Evolutionary conservation across 257 asterid genomes (phyloP), one percentile per base, ranked within the genome.

Genomic region (Prunella vulgaris): DNA sequence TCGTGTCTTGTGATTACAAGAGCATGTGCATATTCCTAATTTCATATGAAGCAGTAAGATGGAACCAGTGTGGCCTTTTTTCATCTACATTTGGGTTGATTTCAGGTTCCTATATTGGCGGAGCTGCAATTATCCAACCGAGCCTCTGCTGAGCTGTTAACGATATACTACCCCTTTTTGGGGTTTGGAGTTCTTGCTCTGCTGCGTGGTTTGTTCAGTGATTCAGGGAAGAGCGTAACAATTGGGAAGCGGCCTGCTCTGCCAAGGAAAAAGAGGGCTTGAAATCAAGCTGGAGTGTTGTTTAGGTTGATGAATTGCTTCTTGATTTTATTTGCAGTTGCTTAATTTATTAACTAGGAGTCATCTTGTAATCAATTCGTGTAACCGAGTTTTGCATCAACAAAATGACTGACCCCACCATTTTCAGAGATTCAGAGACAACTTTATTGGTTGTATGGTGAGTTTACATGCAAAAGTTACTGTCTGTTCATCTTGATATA

Each of bases 21-120:
- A 49, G 12, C 0, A 15, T 49, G 24, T 49, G 57, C 57, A 17
- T 49, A 17, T 20, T 14, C 52, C 0, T 13, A 14, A 44, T 42
- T 42, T 42, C 51, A 14, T 13, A 13, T 13, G 51, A 2, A 42
- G 51, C 51, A 13, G 51, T 44, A 44, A 13, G 52, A 44, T 44
- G 52, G 20, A 44, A n/a, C 10, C 18, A 44, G 1, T 14, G 7
- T 14, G 8, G 53, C 53, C 53, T n/a, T n/a, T 46, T 46, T 46
- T 5, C 64, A 76, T 74, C 73, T 68, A 27, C 66, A 72, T 20
- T 7, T 27, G 10, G 14, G 61, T 44, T 9, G 54, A 22, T 66
- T 84, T 68, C 90, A 90, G 99, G 93, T 75, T 60, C 93, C 87
- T 1, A 76, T 89, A 75, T 76, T 90, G 5, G 24, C 89, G 0